phyloP scores from a whole-genome alignment of 495 filamentous ascomycete genomes.

The Penicillium paradoxum region DNA sequence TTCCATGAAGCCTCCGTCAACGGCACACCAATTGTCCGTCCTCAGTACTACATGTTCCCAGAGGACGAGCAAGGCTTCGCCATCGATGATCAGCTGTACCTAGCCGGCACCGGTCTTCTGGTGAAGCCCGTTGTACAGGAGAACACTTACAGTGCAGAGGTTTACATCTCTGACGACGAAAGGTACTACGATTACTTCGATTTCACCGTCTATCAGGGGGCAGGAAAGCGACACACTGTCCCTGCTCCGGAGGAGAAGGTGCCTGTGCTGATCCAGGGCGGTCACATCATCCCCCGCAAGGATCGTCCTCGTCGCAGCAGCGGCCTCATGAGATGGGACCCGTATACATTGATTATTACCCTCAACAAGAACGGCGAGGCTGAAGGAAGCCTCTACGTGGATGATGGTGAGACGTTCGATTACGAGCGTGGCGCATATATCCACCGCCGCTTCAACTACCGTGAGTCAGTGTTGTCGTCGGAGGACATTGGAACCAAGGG shows the following conservation, averaged over 20 bases:
- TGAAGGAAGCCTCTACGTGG: constrained; percentile 79
- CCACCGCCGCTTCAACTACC: constrained; percentile 69
- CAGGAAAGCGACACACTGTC: constrained; percentile 62
- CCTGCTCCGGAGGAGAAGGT: constrained; percentile 77
- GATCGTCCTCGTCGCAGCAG: constrained; percentile 80
- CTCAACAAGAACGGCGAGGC: constrained; percentile 67
- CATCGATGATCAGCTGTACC: constrained; percentile 89
- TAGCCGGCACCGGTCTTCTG: constrained; percentile 79
- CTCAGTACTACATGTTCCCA: constrained; percentile 88
- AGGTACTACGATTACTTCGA: constrained; percentile 94
- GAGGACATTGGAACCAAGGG: constrained; percentile 44
- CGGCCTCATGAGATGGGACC: constrained; percentile 87
- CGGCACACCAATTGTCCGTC: constrained; percentile 82
- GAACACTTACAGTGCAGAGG: constrained; percentile 62
- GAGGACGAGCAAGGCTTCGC: constrained; percentile 78
- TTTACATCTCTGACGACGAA: constrained; percentile 83
- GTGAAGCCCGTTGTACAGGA: constrained; percentile 81
- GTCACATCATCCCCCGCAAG: constrained; percentile 85
- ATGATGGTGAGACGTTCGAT: constrained; percentile 91
- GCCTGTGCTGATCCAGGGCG: constrained; percentile 84
- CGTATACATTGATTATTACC: constrained; percentile 82
- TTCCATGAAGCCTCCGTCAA: constrained; percentile 83
- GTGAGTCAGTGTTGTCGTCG: constrained; percentile 49
- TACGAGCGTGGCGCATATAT: constrained; percentile 81
- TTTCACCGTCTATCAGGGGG: constrained; percentile 65